A percentile compares a stretch with the other conserved stretches of the same genome.
Conservation (phyloP, 2,329 filamentous ascomycete species). For the Apiospora marii region DNA sequence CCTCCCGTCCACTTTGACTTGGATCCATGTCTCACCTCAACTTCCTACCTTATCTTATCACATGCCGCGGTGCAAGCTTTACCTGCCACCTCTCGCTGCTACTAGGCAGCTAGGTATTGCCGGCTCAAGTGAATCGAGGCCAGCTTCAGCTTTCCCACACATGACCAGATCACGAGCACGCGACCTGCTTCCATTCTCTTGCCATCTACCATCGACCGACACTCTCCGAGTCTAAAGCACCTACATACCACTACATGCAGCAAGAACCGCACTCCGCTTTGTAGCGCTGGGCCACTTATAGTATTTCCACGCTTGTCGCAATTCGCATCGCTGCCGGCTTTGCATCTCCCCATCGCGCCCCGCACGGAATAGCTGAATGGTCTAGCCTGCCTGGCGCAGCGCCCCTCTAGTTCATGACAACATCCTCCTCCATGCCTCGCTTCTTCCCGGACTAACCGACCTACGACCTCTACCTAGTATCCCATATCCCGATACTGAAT, state of each 20-base stretch:
- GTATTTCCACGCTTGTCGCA: constrained; percentile 8
- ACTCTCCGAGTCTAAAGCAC: background rate
- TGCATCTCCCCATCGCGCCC: background rate
- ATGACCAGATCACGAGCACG: constrained; percentile 8
- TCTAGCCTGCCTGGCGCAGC: constrained; percentile 13
- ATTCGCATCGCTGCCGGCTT: background rate
- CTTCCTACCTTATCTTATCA: constrained; percentile 7
- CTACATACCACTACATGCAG: background rate
- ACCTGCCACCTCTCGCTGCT: background rate
- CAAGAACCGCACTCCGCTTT: background rate
- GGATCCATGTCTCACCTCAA: background rate
- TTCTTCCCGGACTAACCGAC: constrained; percentile 19
- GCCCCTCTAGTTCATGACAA: constrained; percentile 20
- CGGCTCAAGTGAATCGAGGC: constrained; percentile 7
- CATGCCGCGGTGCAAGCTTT: background rate
- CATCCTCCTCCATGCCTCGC: constrained; percentile 14
- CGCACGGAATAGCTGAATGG: constrained; percentile 9
- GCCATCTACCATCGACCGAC: background rate
- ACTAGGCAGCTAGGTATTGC: background rate
- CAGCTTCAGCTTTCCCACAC: constrained; percentile 16
- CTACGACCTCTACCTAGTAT: constrained; percentile 13
- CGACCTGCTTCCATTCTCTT: constrained; percentile 17
- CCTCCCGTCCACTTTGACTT: constrained; percentile 10
- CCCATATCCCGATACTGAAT: background rate
- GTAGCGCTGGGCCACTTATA: background rate